These are phyloP conservation scores for Microcos paniculata DNA, from an alignment of 345 rosid species.

Conservation along the genomic window DNA sequence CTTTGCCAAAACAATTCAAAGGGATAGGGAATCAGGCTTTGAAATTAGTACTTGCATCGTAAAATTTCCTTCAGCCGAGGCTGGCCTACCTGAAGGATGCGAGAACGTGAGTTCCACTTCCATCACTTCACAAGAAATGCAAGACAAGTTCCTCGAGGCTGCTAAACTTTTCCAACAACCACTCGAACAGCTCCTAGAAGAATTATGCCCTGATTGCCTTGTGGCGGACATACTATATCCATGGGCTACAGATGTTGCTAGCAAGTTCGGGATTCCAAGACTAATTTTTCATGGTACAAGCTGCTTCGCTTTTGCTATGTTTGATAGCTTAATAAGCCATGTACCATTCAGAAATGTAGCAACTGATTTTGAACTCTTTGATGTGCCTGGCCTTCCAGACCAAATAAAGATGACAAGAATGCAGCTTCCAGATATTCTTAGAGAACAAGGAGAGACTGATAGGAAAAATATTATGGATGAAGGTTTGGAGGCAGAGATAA, in stretches of 20 bases:
- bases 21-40: slow-evolving; percentile 15
- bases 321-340: slow-evolving; percentile 15
- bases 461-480: not conserved
- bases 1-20: slow-evolving; percentile 20
- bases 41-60: slow-evolving; percentile 19
- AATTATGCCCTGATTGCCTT: slow-evolving; percentile 29
- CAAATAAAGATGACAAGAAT: slow-evolving; percentile 24
- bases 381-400: slow-evolving; percentile 31
- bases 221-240: slow-evolving; percentile 54
- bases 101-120: not conserved
- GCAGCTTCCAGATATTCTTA: slow-evolving; percentile 4
- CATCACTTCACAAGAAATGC: slow-evolving; percentile 4
- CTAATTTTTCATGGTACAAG: slow-evolving; percentile 54
- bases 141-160: not conserved
- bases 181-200: slow-evolving; percentile 18
- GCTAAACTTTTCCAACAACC: slow-evolving; percentile 16
- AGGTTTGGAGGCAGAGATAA: slow-evolving; percentile 1
- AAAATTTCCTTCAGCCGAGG: slow-evolving; percentile 14
- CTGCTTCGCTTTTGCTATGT: slow-evolving; percentile 26
- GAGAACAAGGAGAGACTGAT: not conserved
- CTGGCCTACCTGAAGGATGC: not conserved
- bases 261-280: slow-evolving; percentile 43
- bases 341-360: slow-evolving; percentile 31
- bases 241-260: slow-evolving; percentile 49
- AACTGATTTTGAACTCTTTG: slow-evolving; percentile 38